These are phyloP conservation scores for Xerophyta viscosa DNA, from an alignment of 106 monocot genomes.

Conservation along the genomic window DNA sequence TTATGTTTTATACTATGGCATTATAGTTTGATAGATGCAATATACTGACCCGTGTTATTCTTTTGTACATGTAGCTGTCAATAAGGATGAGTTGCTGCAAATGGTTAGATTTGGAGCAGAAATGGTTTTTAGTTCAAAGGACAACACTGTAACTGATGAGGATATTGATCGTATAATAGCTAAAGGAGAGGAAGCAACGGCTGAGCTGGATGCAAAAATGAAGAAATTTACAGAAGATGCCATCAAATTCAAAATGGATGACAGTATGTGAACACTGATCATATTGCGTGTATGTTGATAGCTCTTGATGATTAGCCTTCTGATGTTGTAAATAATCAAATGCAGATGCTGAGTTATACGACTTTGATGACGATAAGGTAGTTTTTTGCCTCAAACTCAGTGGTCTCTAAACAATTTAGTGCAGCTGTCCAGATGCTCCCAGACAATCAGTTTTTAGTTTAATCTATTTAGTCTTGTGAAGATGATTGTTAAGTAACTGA, in stretches of 20 bases:
- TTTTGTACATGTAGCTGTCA: slow-evolving; percentile 59
- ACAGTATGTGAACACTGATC: slow-evolving; percentile 41
- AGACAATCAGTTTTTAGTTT: no score
- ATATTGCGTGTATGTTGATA: not conserved
- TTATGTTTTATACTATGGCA: not conserved
- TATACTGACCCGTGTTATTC: not conserved
- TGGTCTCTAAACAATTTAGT: no score
- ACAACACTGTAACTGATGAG: slow-evolving; percentile 95
- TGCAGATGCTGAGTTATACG: slow-evolving; percentile 94
- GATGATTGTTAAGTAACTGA: no score
- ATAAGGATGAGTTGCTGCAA: slow-evolving; percentile 96
- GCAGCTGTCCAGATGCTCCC: no score
- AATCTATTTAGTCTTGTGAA: no score
- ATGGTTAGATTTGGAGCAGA: slow-evolving; percentile 99
- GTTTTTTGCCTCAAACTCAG: not conserved
- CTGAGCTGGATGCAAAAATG: slow-evolving; percentile 98
- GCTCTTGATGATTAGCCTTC: not conserved
- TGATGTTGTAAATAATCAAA: slow-evolving; percentile 7
- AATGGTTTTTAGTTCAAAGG: slow-evolving; percentile 99
- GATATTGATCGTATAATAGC: slow-evolving; percentile 98
- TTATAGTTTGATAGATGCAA: not conserved
- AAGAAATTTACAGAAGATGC: slow-evolving; percentile 99
- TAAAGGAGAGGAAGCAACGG: slow-evolving; percentile 98
- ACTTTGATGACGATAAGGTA: slow-evolving; percentile 97
- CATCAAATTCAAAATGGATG: slow-evolving; percentile 99